Base-by-base conservation (phyloP, 371 early-diverging fungal genomes). In the Rhizopus delemar region DNA sequence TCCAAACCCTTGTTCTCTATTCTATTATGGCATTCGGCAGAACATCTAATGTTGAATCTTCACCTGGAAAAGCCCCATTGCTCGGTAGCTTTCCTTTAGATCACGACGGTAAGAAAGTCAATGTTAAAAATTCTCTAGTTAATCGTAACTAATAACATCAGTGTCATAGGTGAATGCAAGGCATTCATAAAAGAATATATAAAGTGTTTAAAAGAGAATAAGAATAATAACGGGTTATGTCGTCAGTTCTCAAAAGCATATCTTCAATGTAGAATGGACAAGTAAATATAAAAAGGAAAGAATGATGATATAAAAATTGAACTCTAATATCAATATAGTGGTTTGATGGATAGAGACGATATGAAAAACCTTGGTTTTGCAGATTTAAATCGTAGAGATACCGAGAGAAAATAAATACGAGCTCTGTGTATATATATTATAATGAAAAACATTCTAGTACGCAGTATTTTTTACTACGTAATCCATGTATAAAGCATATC, bases 71-170 rank as follows among this genome's bases (percentile, higher is more conserved):
- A 33, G 88, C 93, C 3, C 93, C 93, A 16, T 86, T 86, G 48
- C 77, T 85, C 50, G 93, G 93, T 13, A 86, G 88, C 57, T 93
- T 93, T 60, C 91, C 93, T 34, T 70, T 93, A 46, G 93, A 93
- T 68, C 88, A 88, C 57, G 82, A 86, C 49, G 86, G 86, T 85
- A 79, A 12, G 22, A 15, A 59, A 8, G 9, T 28, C 8, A 5
- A 31, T 15, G 16, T 51, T 38, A 39, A 15, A 8, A 34, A 45
- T 22, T 35, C 1, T 51, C n/a, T 22, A 22, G 22, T 22, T 22
- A 22, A 22, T 22, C 11, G 33, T 15, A 16, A 39, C 46, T 36
- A 32, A 4, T 11, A 34, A 49, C 39, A 2, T 16, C 28, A 28
- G 12, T 48, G n/a, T 52, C 41, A 33, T 63, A 86, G 91, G 89